Conservation (phyloP, 345 rosid species). For the Schrenkiella parvula region DNA sequence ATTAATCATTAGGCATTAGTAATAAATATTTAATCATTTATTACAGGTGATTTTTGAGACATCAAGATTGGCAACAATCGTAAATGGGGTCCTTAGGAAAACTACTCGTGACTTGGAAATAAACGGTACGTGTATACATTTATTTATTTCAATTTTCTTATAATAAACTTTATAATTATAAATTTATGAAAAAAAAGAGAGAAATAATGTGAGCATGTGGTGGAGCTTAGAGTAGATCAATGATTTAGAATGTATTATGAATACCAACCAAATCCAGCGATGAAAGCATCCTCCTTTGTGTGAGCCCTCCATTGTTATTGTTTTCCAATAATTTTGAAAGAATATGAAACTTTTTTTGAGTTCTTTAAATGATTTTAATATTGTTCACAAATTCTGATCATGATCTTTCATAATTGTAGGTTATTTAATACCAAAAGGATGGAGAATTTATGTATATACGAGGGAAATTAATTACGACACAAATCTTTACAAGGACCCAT, state of each 20-base stretch:
- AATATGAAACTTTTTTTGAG: constrained; percentile 8
- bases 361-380: constrained; percentile 6
- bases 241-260: constrained; percentile 32
- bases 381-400: background rate
- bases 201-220: constrained; percentile 35
- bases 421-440: constrained; percentile 35
- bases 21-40: background rate
- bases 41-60: constrained; percentile 72
- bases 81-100: constrained; percentile 80
- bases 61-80: constrained; percentile 72
- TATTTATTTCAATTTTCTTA: background rate
- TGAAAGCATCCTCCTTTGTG: constrained; percentile 30
- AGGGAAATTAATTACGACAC: constrained; percentile 78
- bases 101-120: constrained; percentile 62
- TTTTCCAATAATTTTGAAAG: constrained; percentile 25
- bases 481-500: constrained; percentile 54
- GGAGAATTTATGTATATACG: constrained; percentile 53
- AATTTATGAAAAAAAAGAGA: background rate
- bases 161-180: background rate
- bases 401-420: constrained; percentile 25
- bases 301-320: constrained; percentile 12
- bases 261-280: constrained; percentile 36
- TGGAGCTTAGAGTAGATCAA: constrained; percentile 29
- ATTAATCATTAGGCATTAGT: background rate
- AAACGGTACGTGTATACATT: constrained; percentile 37